Base-by-base conservation (phyloP, 176 grass and related monocot species). In the Carex kokanica region DNA sequence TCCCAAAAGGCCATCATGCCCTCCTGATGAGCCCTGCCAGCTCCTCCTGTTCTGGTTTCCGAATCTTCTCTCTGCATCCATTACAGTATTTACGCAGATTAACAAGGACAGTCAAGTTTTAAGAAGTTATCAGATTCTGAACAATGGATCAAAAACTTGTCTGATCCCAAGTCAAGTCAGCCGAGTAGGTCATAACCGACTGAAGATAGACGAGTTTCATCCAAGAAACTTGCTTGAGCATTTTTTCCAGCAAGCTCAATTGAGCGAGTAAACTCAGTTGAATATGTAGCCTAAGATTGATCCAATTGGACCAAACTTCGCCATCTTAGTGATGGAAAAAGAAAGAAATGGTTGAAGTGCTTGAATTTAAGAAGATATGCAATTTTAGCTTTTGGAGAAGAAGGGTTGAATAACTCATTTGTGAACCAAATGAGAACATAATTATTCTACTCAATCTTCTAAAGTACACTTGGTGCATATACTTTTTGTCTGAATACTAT, bases 1-100 rank as follows among this genome's bases (percentile, higher is more conserved):
- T 85, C 93, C 97, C 61, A 99, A 89, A 55, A 99, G 90, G 55
- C 97, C 97, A 85, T 96, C 97, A 87, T 96, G 97, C 78, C 93
- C 97, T 21, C 59, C 80, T 52, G 81, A 63, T 51, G 83, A 68
- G 51, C 86, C 89, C 78, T 99, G 91, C 88, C 88, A 93, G 60
- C 27, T 91, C 78, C 86, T 85, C 41, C 61, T 88, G 83, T 91
- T 86, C 61, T 93, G 93, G 51, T 82, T 88, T 67, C 83, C 97
- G 60, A 71, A 87, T 60, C 43, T 84, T 80, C 61, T 93, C 90
- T 91, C 97, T 99, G 85, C 43, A 89, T 15, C 20, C 20, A 20
- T 3, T 56, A 64, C 8, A 81, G 38, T 89, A 87, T 67, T 53
- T 87, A 81, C 18, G 25, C 43, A 8, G 14, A 55, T 78, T 78